These are phyloP conservation scores for Diaporthe aspalathi DNA, from an alignment of 2,329 filamentous ascomycete species.

Conservation along the genomic window DNA sequence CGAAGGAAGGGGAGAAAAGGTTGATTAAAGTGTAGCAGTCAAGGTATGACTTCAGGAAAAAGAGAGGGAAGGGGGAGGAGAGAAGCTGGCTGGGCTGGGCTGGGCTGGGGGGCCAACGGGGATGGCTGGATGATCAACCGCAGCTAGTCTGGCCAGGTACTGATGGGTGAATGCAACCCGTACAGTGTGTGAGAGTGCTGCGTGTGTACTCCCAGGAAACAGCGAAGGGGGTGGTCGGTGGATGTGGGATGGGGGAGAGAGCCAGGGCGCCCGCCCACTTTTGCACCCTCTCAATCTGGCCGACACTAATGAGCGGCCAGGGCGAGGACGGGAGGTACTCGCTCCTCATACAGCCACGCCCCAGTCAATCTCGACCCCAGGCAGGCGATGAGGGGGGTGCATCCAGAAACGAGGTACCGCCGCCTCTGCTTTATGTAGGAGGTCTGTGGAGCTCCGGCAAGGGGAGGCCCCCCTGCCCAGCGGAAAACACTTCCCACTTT, in stretches of 20 bases:
- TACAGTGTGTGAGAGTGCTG: slow-evolving; percentile 13
- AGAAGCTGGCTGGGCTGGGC: slow-evolving; percentile 30
- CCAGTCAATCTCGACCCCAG: slow-evolving; percentile 13
- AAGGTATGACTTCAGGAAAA: slow-evolving; percentile 31
- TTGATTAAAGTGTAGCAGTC: slow-evolving; percentile 29
- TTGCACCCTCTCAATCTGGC: slow-evolving; percentile 31
- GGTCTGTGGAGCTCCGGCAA: slow-evolving; percentile 6
- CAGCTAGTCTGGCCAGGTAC: neutral
- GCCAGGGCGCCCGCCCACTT: slow-evolving; percentile 27
- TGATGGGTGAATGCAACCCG: neutral
- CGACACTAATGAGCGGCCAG: slow-evolving; percentile 34
- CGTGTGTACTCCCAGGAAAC: slow-evolving; percentile 1
- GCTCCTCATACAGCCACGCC: slow-evolving; percentile 26
- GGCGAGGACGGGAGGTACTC: slow-evolving; percentile 28
- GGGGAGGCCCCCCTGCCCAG: slow-evolving; percentile 23
- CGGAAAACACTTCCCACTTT: slow-evolving; percentile 25
- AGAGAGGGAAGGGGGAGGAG: slow-evolving; percentile 22
- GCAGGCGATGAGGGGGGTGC: slow-evolving; percentile 11
- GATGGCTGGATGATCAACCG: slow-evolving; percentile 29
- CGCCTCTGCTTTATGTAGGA: neutral
- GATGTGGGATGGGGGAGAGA: too few species aligned
- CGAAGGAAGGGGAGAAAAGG: slow-evolving; percentile 31
- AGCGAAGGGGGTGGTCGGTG: slow-evolving; percentile 8
- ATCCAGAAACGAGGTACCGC: slow-evolving; percentile 30
- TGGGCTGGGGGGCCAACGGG: neutral